Evolutionary conservation across 306 rosid species (phyloP), one percentile per base, ranked within the genome.

Genomic region (Cucurbita argyrosperma): DNA sequence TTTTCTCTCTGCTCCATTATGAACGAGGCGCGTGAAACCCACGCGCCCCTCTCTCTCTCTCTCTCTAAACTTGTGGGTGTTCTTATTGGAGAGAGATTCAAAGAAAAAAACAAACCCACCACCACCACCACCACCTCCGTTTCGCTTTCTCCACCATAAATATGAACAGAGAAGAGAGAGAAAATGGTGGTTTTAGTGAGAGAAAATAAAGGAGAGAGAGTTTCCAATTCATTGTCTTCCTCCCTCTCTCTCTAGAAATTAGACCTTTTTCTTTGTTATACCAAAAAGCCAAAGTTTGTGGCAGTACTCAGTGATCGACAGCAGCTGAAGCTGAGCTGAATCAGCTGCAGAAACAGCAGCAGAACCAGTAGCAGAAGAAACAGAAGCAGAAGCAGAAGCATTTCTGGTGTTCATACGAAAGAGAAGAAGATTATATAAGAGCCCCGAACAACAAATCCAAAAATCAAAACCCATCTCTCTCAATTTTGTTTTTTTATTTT

Each of bases 61-160:
- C 10, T 3, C 54, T 30, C 35, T 74, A 76, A 74, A 47, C 64
- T 42, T 43, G 81, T 80, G 84, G 75, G 59, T 43, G 81, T 78
- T 84, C 85, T 91, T 76, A 89, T 91, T 89, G 87, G 91, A 79
- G 97, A 84, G 92, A 89, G 90, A 51, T 14, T 15, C 2, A 83
- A 14, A 58, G 76, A 50, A 40, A 11, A 2, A 71, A 84, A 79
- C 35, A 30, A 30, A 30, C 35, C 35, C 35, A 30, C 35, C 35
- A 30, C 35, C 35, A 30, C 35, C 35, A 30, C 35, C 26, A 26
- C 26, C 26, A 26, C 26, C 71, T 77, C 74, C 76, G 54, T 52
- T 78, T 85, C 51, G 82, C 51, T 47, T 11, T 47, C 5, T 30
- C 35, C 35, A 30, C 35, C 35, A 30, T 30, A 30, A 30, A 30